Base-by-base conservation (phyloP, 83 land plant species). In the Picea mariana region DNA sequence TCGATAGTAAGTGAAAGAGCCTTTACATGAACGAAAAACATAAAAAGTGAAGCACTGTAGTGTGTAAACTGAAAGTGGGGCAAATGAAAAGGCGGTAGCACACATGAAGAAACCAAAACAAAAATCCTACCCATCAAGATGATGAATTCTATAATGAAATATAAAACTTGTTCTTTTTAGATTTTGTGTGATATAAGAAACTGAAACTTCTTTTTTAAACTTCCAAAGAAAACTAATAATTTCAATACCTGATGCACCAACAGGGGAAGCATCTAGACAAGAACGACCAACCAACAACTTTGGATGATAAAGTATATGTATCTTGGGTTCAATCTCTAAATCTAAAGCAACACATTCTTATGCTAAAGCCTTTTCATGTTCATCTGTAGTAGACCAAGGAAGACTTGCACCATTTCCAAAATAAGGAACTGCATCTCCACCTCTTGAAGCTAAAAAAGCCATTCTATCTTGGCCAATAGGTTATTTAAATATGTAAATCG, bases 231-330 rank as follows among this genome's bases (percentile, higher is more conserved):
- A 72, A 42, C 55, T 21, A 72, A 44, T 21, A 72, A 38, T 40
- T 71, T 18, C 3, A 42, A 73, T 81, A 96, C 99, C 99, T 93
- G 99, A 85, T 80, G 94, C 89, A 62, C 98, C 99, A 65, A 87
- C 81, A 71, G 99, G 99, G 9, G 99, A 98, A 81, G 97, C 93
- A 92, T 98, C 99, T 40, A 93, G 94, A 87, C 99, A 98, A 76
- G 82, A 91, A 13, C 96, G 92, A 12, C 99, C 99, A 78, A 84
- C 85, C 7, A 98, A 93, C 52, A 98, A 83, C 77, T 85, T 87
- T 3, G 99, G 98, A 82, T 98, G 99, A 86, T 96, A 34, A 34
- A 34, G 93, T 24, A 98, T 89, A 81, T 98, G 97, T 82, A 94
- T 77, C 82, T 68, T 84, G 83, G 99, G 94, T 20, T 83, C 97